These are phyloP conservation scores for Zoysia pacifica DNA, from an alignment of 176 grass and related monocot genomes.

Conservation along the genomic window DNA sequence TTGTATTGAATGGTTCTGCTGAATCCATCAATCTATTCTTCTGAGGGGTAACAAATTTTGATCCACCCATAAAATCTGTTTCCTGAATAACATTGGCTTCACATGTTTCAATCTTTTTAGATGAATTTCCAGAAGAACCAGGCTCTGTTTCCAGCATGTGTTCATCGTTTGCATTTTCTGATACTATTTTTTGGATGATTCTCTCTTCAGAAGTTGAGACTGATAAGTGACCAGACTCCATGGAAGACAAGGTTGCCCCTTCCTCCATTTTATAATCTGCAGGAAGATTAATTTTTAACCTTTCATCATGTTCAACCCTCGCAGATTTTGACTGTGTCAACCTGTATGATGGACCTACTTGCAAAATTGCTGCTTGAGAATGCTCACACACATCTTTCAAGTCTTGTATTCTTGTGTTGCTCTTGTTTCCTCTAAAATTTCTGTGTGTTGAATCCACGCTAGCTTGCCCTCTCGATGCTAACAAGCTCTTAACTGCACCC, in stretches of 20 bases:
- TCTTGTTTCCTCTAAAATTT: constrained; percentile 18
- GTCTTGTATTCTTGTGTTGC: not conserved
- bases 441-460: constrained; percentile 22
- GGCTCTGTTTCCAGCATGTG: not conserved
- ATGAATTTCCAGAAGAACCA: not conserved
- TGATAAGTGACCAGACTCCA: not conserved
- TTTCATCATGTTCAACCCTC: constrained; percentile 13
- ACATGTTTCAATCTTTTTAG: not conserved
- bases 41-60: constrained; percentile 35
- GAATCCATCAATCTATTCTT: constrained; percentile 33
- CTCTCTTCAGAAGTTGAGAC: not conserved
- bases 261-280: not conserved
- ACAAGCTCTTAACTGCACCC: constrained; percentile 53
- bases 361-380: constrained; percentile 16
- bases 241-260: not conserved
- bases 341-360: constrained; percentile 5
- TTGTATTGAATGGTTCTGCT: constrained; percentile 25
- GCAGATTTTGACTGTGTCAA: constrained; percentile 13
- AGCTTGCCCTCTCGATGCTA: constrained; percentile 45
- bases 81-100: not conserved
- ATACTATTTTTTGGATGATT: not conserved
- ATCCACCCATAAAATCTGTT: constrained; percentile 18
- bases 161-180: constrained; percentile 12
- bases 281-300: not conserved
- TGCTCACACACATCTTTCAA: constrained; percentile 3